Base-by-base conservation (phyloP, 768 basidiomycete species). In the Suillus variegatus region DNA sequence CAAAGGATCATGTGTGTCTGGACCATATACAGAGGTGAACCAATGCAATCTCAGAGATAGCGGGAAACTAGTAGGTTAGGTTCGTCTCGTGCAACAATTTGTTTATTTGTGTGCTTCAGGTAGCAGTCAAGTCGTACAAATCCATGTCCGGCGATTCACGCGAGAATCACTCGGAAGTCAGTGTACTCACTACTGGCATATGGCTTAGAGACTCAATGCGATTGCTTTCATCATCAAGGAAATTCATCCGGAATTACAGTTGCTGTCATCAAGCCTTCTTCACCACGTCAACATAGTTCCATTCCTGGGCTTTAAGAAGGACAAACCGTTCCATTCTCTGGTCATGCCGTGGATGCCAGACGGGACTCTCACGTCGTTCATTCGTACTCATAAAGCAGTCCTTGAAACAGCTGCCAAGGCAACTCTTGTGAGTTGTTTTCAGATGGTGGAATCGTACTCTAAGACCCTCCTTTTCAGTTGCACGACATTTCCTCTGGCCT, bases 401-500 rank as follows among this genome's bases (percentile, higher is more conserved):
- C 22, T 58, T 40, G 56, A 6, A 25, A 40, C 22, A 58, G 4
- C 7, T 25, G 9, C n/a, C 0, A 58, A 25, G n/a, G 2, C 56
- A 9, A 40, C 8, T 22, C 56, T 58, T 14, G 56, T 58, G 2
- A 41, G 56, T 4, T 58, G 8, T 22, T 40, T 58, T 8, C 22
- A 41, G 8, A 18, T 14, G 9, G 1, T 5, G 16, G 14, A 4
- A 9, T 58, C 18, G 2, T 58, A 58, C 22, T 58, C 38, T 58
- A 4, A 58, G 5, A 25, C 2, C 8, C 9, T 25, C 5, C 18
- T 40, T 9, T 18, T 58, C 38, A 58, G 56, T 16, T 25, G 56
- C 16, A 41, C 2, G 56, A 58, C 38, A 58, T 58, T 40, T n/a
- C 56, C 56, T 58, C 56, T 22, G 56, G 56, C 16, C 56, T 58